phyloP scores from a whole-genome alignment of 805 yeast genomes.

The Kodamaea restingae region DNA sequence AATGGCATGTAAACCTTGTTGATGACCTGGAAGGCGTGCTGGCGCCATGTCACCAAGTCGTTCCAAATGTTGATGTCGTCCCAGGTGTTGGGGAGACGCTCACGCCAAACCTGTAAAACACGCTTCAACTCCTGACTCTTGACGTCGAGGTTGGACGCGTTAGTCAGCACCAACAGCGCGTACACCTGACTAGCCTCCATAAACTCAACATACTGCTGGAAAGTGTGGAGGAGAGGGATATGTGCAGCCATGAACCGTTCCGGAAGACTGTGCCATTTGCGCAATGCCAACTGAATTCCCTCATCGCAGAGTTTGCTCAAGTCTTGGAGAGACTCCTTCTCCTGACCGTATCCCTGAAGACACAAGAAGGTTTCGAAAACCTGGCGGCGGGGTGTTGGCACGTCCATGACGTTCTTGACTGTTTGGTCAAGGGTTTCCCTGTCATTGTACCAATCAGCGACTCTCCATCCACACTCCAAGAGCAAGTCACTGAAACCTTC shows the following conservation, averaged over 20 bases:
- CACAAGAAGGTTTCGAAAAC: constrained; percentile 91
- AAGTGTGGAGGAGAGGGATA: constrained; percentile 82
- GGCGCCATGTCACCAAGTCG: constrained; percentile 97
- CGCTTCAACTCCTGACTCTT: constrained; percentile 93
- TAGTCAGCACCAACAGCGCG: constrained; percentile 80
- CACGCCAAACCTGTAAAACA: constrained; percentile 96
- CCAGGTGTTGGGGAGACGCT: constrained; percentile 93
- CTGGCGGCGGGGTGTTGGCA: constrained; percentile 96
- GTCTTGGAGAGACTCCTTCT: constrained; percentile 79
- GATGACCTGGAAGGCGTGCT: constrained; percentile 94
- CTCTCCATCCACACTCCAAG: constrained; percentile 99
- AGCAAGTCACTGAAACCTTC: constrained; percentile 95
- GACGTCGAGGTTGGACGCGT: constrained; percentile 85
- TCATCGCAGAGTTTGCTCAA: constrained; percentile 88
- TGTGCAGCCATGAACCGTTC: constrained; percentile 76
- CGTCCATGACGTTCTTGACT: constrained; percentile 95
- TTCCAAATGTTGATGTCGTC: constrained; percentile 98
- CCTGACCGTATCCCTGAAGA: constrained; percentile 90
- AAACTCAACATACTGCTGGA: constrained; percentile 96
- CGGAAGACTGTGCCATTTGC: constrained; percentile 93
- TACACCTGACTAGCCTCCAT: constrained; percentile 96
- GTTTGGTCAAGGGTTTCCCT: constrained; percentile 91
- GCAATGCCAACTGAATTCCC: constrained; percentile 87
- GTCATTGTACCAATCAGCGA: constrained; percentile 97
- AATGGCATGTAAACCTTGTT: constrained; percentile 92